Evolutionary conservation across 345 rosid species (phyloP), one percentile per base, ranked within the genome.

Genomic region (Brassica carinata): DNA sequence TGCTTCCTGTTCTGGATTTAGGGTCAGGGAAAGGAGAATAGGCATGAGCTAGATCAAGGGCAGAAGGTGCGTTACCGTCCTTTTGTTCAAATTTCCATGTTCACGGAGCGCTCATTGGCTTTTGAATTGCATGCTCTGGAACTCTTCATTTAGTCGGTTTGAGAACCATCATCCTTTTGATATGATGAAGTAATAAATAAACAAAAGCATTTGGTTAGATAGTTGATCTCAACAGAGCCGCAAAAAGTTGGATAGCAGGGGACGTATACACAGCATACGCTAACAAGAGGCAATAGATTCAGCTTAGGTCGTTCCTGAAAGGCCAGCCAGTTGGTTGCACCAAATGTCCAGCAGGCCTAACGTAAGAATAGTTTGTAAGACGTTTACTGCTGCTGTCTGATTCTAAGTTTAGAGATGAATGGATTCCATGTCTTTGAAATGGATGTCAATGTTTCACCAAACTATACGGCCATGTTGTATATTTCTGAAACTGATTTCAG

Each of bases 41-140:
- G 74, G 93, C 88, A 73, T 90, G 91, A 3, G 94, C 90, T 73
- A 91, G 94, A 77, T 93, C 93, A 73, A 89, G 64, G 0, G 96
- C 88, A 15, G 98, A 91, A 67, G 92, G 90, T 63, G 87, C 86
- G 85, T 90, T 93, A 58, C 96, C 88, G 8, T 27, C 29, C 29
- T 27, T 27, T 27, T 27, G 29, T 27, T 27, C 3, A 27, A 27
- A 27, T 27, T 27, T 27, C 29, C 29, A 27, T 27, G 29, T 27
- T 27, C 29, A 2, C 3, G 29, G 29, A 27, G 29, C 83, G 88
- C 96, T 48, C 55, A 48, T 11, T 53, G 86, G 76, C 72, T 79
- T 86, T 81, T 87, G 65, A 74, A 59, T 43, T 69, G 85, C 79
- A 51, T 81, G 86, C 40, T 78, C 88, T 68, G 86, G 71, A 77